Evolutionary conservation across 805 yeast species (phyloP).

Genomic region (Yamadazyma ubonensis): DNA sequence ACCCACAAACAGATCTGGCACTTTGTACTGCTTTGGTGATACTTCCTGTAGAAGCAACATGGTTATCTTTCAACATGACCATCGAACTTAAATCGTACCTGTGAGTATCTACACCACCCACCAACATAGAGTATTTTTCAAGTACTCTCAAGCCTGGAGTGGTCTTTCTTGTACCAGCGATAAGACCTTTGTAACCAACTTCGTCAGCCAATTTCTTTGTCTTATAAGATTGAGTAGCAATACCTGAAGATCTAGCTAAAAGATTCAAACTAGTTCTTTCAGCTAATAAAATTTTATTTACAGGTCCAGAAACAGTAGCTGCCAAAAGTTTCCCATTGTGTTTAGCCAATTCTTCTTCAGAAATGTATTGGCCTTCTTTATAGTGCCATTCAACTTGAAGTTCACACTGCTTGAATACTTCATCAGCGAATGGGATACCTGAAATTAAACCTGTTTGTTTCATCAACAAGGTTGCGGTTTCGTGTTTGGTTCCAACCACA

Average conservation of each 20-base stretch:
- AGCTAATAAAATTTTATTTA: slow-evolving; percentile 72
- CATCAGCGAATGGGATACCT: slow-evolving; percentile 88
- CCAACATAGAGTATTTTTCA: slow-evolving; percentile 92
- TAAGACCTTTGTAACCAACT: slow-evolving; percentile 73
- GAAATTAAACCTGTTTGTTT: slow-evolving; percentile 77
- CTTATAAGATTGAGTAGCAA: slow-evolving; percentile 70
- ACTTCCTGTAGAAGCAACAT: slow-evolving; percentile 89
- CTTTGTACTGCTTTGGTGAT: slow-evolving; percentile 76
- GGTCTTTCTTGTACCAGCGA: slow-evolving; percentile 97
- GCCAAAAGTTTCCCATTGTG: slow-evolving; percentile 58
- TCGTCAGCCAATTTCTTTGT: slow-evolving; percentile 61
- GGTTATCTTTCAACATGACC: slow-evolving; percentile 97
- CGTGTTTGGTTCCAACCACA: slow-evolving; percentile 79
- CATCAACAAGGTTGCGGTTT: slow-evolving; percentile 76
- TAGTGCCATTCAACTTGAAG: slow-evolving; percentile 70
- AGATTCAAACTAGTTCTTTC: slow-evolving; percentile 86
- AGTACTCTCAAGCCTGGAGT: slow-evolving; percentile 89
- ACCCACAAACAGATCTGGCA: slow-evolving; percentile 84
- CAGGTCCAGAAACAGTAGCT: slow-evolving; percentile 79
- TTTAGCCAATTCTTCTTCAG: slow-evolving; percentile 44
- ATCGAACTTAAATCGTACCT: slow-evolving; percentile 87
- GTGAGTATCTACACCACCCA: slow-evolving; percentile 93
- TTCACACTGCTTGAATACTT: slow-evolving; percentile 76
- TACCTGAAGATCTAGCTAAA: slow-evolving; percentile 79
- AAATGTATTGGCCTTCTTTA: slow-evolving; percentile 60